Conservation (phyloP, 2,329 filamentous ascomycete species). For the Sclerotinia glacialis region DNA sequence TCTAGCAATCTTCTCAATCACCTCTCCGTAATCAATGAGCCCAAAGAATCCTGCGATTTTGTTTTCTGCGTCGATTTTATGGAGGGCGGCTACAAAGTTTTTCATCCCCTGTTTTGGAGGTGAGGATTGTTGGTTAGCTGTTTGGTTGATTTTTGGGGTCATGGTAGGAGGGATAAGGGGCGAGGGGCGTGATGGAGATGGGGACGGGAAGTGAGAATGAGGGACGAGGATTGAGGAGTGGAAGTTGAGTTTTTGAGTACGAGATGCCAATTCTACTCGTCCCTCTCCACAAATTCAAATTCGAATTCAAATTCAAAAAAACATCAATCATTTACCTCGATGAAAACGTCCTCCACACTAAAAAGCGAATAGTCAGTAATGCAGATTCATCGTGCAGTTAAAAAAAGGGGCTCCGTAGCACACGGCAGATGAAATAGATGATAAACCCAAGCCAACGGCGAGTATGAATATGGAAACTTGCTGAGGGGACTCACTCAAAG, state of each 20-base stretch:
- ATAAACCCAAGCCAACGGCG: too few relatives aligned
- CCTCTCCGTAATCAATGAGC: not conserved
- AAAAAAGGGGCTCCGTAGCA: too few relatives aligned
- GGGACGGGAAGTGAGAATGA: not conserved
- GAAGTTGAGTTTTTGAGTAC: not conserved
- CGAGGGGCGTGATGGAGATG: too few relatives aligned
- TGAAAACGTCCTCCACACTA: constrained; percentile 9
- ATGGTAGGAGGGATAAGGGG: too few relatives aligned
- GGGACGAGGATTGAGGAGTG: not conserved
- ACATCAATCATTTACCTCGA: not conserved
- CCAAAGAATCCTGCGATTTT: not conserved
- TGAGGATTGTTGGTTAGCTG: not conserved
- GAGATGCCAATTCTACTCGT: not conserved
- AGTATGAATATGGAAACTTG: too few relatives aligned
- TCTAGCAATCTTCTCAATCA: constrained; percentile 5
- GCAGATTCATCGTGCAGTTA: too few relatives aligned
- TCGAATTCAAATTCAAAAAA: too few relatives aligned
- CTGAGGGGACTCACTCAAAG: constrained; percentile 9
- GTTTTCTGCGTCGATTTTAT: not conserved
- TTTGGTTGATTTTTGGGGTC: not conserved
- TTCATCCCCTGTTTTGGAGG: not conserved
- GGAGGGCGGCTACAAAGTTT: not conserved
- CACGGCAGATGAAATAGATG: too few relatives aligned
- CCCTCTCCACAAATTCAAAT: not conserved
- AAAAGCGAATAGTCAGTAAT: too few relatives aligned